Evolutionary conservation across 2,329 filamentous ascomycete species (phyloP), one percentile per base, ranked within the genome.

Genomic region (Ophiobolus disseminans): DNA sequence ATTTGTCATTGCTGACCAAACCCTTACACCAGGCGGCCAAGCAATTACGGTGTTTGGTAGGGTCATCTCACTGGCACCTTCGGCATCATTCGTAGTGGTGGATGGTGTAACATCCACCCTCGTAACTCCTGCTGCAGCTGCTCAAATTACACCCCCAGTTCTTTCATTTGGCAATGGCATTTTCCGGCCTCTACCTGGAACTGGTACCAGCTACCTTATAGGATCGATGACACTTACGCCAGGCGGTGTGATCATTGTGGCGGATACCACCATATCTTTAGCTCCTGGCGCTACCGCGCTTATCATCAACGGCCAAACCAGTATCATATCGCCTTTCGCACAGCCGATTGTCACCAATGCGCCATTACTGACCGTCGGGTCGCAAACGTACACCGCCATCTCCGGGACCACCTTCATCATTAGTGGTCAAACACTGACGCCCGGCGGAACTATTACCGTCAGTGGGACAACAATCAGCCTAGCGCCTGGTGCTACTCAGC

Each of bases 1-100:
- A 2, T 77, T 75, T 44, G 38, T 74, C 14, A 65, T 76, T 14
- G 57, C 58, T 35, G 72, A 69, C 9, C 63, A 75, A 31, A 76
- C 73, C 1, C 63, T 78, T 1, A 57, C 60, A 1, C 68, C 74
- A 6, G 62, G 55, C 19, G 73, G 71, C 8, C 66, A 69, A 6
- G 50, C 51, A 1, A 66, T 75, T 19, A 70, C 65, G 10, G 57
- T 74, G 1, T 55, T 56, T 22, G 72, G 72, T 5, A 69, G 61
- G 1, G 68, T 60, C 3, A 47, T 75, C 3, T 73, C 72, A 2
- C 62, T 75, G 6, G 59, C 40, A 1, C 57, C 60, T 14, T 68
- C 64, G 3, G 69, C 58, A 10, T 61, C 65, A 5, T 63, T 65
- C 11, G 53, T 71, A 7, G 61, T 74, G 5, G 50, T 74, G 21